These are phyloP conservation scores for Coniella vitis DNA, from an alignment of 2,329 filamentous ascomycete species.

Conservation along the genomic window DNA sequence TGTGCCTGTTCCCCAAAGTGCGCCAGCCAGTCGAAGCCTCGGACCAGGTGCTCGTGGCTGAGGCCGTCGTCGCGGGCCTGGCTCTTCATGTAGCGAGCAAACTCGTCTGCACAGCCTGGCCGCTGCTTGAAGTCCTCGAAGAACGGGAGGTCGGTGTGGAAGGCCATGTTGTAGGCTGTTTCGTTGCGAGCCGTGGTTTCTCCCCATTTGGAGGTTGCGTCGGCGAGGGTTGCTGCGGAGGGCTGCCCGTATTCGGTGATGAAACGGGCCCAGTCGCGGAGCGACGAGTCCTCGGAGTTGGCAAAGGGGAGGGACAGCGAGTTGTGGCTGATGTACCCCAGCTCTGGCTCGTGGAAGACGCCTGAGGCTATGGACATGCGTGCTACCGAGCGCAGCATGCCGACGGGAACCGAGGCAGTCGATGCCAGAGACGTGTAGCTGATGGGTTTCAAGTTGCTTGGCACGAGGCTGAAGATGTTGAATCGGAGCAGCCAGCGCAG, in stretches of 20 bases:
- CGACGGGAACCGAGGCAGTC: not conserved
- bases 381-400: not conserved
- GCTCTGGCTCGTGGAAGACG: not conserved
- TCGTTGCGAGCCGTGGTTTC: slow-evolving; percentile 1
- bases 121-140: slow-evolving; percentile 22
- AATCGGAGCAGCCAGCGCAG: not conserved
- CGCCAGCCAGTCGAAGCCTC: slow-evolving; percentile 30
- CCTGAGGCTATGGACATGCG: not conserved
- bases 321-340: not conserved
- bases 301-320: not conserved
- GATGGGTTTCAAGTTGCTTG: not conserved
- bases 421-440: not conserved
- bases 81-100: slow-evolving; percentile 24
- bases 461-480: not conserved
- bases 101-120: slow-evolving; percentile 19
- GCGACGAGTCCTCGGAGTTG: not conserved
- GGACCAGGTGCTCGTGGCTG: slow-evolving; percentile 24
- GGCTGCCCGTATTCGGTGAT: not conserved
- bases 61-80: slow-evolving; percentile 24
- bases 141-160: slow-evolving; percentile 14
- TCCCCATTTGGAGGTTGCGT: not conserved
- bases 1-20: slow-evolving; percentile 20
- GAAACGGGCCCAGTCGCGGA: not conserved
- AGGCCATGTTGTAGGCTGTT: slow-evolving; percentile 21
- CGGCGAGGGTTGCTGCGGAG: not conserved